Percentiles rank a stretch among this genome's conserved stretches.
These are phyloP conservation scores for Plasmodium yoelii DNA, from an alignment of 169 alveolate genomes.

Conservation along the genomic window DNA sequence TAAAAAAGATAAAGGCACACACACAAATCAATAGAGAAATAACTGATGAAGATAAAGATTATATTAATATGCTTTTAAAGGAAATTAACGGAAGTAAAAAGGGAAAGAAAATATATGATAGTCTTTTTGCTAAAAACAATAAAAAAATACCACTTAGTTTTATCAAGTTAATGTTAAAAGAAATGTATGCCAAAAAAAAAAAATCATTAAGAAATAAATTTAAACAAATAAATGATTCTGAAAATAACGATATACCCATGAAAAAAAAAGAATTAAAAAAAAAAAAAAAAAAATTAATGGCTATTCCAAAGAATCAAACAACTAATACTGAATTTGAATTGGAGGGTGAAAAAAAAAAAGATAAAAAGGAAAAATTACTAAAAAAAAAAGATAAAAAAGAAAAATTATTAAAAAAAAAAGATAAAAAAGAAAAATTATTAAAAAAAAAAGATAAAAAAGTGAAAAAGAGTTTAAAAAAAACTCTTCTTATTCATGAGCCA, in stretches of 20 bases:
- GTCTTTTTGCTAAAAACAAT: constrained; percentile 2
- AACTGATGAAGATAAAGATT: background rate
- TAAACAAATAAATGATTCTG: background rate
- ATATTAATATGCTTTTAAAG: background rate
- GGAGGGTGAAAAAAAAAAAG: background rate
- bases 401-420: background rate
- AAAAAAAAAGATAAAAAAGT: background rate
- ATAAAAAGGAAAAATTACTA: background rate
- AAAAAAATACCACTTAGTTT: constrained; percentile 7
- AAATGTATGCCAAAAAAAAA: constrained; percentile 7
- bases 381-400: background rate
- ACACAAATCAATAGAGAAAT: background rate
- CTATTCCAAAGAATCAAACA: background rate
- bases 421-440: background rate
- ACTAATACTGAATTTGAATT: background rate
- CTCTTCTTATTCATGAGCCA: background rate
- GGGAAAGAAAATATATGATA: background rate
- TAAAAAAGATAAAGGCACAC: background rate
- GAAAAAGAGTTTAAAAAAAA: background rate
- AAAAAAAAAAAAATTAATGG: background rate
- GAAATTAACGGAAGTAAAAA: background rate
- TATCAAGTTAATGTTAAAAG: constrained; percentile 19
- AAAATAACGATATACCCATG: background rate
- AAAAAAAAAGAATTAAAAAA: background rate
- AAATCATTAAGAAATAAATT: constrained; percentile 9